These are phyloP conservation scores for Thermochaetoides thermophila DNA, from an alignment of 495 filamentous ascomycete species.

Conservation along the genomic window DNA sequence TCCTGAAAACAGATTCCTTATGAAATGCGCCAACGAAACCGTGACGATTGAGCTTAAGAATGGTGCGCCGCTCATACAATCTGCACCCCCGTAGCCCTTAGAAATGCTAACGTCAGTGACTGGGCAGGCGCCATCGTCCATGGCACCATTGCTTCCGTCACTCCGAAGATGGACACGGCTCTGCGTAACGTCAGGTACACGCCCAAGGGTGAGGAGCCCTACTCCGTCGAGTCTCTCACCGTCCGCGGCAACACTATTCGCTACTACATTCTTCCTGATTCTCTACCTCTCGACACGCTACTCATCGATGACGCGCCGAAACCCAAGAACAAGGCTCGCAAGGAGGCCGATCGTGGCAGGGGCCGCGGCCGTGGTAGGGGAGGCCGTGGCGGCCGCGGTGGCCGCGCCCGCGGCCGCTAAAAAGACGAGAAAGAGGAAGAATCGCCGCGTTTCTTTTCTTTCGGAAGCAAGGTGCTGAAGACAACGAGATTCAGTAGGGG, in stretches of 20 bases:
- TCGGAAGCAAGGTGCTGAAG: no score
- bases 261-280: slow-evolving; percentile 62
- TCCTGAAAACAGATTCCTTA: slow-evolving; percentile 57
- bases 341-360: slow-evolving; percentile 61
- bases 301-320: slow-evolving; percentile 93
- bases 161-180: slow-evolving; percentile 92
- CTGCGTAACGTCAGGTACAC: slow-evolving; percentile 95
- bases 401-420: no score
- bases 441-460: no score
- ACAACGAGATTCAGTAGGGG: no score
- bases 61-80: slow-evolving; percentile 37
- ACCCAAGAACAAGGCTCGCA: slow-evolving; percentile 97
- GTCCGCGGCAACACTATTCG: slow-evolving; percentile 28
- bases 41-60: slow-evolving; percentile 97
- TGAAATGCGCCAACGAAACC: slow-evolving; percentile 97
- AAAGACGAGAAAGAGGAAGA: no score
- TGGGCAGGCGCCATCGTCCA: slow-evolving; percentile 84
- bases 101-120: neutral
- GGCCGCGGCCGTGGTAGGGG: slow-evolving; percentile 33
- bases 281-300: slow-evolving; percentile 81
- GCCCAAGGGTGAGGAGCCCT: slow-evolving; percentile 65
- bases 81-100: neutral
- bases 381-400: slow-evolving; percentile 9
- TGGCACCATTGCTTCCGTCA: slow-evolving; percentile 89
- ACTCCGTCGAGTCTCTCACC: slow-evolving; percentile 88